Evolutionary conservation across 768 basidiomycete genomes (phyloP), one percentile per base, ranked within the genome.

Genomic region (Lactarius quietus): DNA sequence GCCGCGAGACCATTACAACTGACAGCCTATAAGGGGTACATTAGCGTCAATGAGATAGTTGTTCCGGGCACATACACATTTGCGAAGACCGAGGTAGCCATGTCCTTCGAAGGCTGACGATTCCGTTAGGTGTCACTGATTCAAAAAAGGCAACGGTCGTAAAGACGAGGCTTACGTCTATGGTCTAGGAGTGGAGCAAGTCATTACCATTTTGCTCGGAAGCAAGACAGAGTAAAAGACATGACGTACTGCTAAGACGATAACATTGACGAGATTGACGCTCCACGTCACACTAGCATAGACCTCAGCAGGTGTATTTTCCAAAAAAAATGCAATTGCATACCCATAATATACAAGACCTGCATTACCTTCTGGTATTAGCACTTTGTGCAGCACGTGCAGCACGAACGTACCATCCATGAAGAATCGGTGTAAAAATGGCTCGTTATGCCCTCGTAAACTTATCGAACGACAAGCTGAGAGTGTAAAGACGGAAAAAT

Each of bases 401-500:
- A 41, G 15, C 38, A 54, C 20, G 41, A 45, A 54, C 67, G n/a
- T 41, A 66, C 67, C 67, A 7, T 66, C 67, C 12, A 62, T 36
- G 29, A 66, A 56, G 3, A 68, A 2, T 15, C 56, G 55, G 4
- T 59, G 35, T 15, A 68, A 10, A 39, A 68, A 61, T 35, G 67
- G 65, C 36, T 67, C 61, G 53, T 31, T 54, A 3, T 39, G 64
- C 12, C 41, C 57, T 53, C 70, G 53, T 6, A 66, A n/a, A 15
- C 17, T 55, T 41, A 71, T 48, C 17, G 66, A 62, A 18, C 67
- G 63, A 12, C 26, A 58, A 28, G 69, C 28, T 9, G 68, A 69
- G 4, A 72, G 68, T n/a, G 48, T 35, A 57, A 71, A 71, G 28
- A 72, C 65, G 3, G 66, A 64, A 28, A 60, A 39, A 52, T 72